A percentile compares a stretch with the other conserved stretches of the same genome.
These are phyloP conservation scores for Epichloe sibirici DNA, from an alignment of 2,329 filamentous ascomycete genomes.

Conservation along the genomic window DNA sequence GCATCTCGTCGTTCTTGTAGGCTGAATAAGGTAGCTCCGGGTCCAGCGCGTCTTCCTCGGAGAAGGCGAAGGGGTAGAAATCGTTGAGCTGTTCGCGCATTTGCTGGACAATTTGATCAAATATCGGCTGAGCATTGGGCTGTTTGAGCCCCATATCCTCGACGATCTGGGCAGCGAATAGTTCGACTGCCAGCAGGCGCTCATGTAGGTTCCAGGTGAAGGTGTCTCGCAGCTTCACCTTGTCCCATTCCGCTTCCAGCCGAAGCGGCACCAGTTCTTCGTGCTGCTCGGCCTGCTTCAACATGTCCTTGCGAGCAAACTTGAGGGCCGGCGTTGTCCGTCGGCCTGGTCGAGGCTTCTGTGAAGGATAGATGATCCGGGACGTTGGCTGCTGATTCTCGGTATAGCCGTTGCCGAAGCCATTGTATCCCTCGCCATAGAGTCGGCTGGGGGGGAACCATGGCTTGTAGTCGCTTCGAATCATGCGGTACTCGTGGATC, in stretches of 20 bases:
- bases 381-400: constrained; percentile 51
- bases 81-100: constrained; percentile 85
- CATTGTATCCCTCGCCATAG: constrained; percentile 69
- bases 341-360: constrained; percentile 65
- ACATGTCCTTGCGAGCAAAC: constrained; percentile 67
- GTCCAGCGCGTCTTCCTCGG: constrained; percentile 82
- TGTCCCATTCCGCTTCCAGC: constrained; percentile 89
- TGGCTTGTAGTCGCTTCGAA: constrained; percentile 42
- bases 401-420: constrained; percentile 79
- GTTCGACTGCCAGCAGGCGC: constrained; percentile 62
- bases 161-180: constrained; percentile 80
- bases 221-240: constrained; percentile 88
- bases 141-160: constrained; percentile 80
- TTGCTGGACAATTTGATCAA: constrained; percentile 49
- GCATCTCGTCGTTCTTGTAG: constrained; percentile 99
- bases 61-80: constrained; percentile 83
- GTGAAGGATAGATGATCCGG: constrained; percentile 65
- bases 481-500: constrained; percentile 54
- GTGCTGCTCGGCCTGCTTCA: constrained; percentile 74
- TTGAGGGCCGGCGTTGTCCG: constrained; percentile 62
- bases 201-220: constrained; percentile 99
- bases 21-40: constrained; percentile 81
- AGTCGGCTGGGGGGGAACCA: constrained; percentile 45
- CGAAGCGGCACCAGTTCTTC: constrained; percentile 88
- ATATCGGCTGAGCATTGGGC: constrained; percentile 52